Percentiles rank a stretch among this genome's conserved stretches.
Evolutionary conservation across 2,329 filamentous ascomycete species (phyloP).

Genomic region (Fusarium temperatum): DNA sequence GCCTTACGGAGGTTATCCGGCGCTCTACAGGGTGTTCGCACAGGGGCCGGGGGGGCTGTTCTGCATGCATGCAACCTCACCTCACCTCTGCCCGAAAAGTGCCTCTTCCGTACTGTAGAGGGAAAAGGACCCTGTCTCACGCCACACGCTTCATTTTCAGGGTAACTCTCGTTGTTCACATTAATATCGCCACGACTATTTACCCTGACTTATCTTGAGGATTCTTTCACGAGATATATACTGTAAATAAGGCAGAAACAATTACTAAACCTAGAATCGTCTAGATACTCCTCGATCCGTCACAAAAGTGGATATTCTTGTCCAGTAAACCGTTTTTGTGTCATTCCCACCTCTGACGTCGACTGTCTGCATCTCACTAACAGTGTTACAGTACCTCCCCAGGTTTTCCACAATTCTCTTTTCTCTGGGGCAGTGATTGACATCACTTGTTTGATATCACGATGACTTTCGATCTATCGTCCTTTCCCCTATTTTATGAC

Average conservation of each 20-base stretch:
- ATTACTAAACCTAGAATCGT: slow-evolving; percentile 5
- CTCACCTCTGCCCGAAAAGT: not conserved
- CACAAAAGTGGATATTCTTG: slow-evolving; percentile 15
- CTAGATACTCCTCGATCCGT: slow-evolving; percentile 15
- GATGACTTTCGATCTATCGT: slow-evolving; percentile 14
- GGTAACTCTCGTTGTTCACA: not conserved
- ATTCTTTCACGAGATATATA: not conserved
- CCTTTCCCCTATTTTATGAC: slow-evolving; percentile 13
- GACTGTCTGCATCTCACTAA: slow-evolving; percentile 6
- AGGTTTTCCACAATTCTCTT: slow-evolving; percentile 19
- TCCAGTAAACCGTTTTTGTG: slow-evolving; percentile 21
- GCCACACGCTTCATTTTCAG: not conserved
- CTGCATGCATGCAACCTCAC: not conserved
- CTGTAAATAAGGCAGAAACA: not conserved
- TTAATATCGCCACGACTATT: not conserved
- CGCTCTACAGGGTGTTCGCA: slow-evolving; percentile 16
- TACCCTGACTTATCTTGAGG: not conserved
- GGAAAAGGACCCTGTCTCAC: not conserved
- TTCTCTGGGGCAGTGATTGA: slow-evolving; percentile 17
- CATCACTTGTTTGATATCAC: slow-evolving; percentile 22
- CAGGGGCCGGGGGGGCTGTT: not conserved
- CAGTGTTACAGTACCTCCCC: not conserved
- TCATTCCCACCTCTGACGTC: slow-evolving; percentile 28
- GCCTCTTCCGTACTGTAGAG: not conserved
- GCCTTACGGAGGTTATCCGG: slow-evolving; percentile 27